Percentiles rank a stretch among this genome's conserved stretches.
Evolutionary conservation across 2,329 filamentous ascomycete species (phyloP).

Genomic region (Diaporthe sp.): DNA sequence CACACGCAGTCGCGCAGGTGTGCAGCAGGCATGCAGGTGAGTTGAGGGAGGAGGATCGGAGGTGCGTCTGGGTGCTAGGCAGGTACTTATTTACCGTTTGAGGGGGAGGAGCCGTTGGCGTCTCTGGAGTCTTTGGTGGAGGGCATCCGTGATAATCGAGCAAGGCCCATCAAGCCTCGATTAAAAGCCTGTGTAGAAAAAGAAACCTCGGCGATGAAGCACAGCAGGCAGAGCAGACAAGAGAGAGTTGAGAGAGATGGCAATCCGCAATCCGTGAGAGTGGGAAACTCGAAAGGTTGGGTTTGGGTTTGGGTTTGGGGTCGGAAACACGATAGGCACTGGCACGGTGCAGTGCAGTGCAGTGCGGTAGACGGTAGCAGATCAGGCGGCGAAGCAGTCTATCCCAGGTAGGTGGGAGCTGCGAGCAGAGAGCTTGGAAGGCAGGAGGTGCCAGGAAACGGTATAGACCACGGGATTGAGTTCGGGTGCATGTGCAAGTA

Average conservation of each 20-base stretch:
- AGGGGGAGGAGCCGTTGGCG: slow-evolving; percentile 40
- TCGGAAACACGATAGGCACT: slow-evolving; percentile 5
- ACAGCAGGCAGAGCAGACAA: not conserved
- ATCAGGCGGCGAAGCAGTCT: not conserved
- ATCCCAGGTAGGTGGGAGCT: not conserved
- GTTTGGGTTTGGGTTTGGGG: slow-evolving; percentile 8
- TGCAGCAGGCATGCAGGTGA: slow-evolving; percentile 8
- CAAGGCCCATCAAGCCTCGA: slow-evolving; percentile 21
- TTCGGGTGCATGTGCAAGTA: slow-evolving; percentile 19
- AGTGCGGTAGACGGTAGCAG: not conserved
- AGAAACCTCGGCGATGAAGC: not conserved
- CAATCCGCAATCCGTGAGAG: slow-evolving; percentile 20
- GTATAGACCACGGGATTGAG: not conserved
- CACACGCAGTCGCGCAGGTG: slow-evolving; percentile 1
- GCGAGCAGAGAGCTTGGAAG: not conserved
- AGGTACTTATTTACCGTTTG: slow-evolving; percentile 41
- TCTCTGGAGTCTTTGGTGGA: slow-evolving; percentile 39
- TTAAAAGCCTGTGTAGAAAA: not conserved
- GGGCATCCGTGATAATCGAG: slow-evolving; percentile 38
- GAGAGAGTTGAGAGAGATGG: slow-evolving; percentile 22
- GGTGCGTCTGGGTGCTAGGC: slow-evolving; percentile 17
- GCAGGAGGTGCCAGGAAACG: not conserved
- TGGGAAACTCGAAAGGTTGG: slow-evolving; percentile 24
- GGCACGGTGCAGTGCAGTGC: not conserved
- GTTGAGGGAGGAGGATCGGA: slow-evolving; percentile 28